Base-by-base conservation (phyloP, 805 yeast species). In the Barnettozyma salicaria region DNA sequence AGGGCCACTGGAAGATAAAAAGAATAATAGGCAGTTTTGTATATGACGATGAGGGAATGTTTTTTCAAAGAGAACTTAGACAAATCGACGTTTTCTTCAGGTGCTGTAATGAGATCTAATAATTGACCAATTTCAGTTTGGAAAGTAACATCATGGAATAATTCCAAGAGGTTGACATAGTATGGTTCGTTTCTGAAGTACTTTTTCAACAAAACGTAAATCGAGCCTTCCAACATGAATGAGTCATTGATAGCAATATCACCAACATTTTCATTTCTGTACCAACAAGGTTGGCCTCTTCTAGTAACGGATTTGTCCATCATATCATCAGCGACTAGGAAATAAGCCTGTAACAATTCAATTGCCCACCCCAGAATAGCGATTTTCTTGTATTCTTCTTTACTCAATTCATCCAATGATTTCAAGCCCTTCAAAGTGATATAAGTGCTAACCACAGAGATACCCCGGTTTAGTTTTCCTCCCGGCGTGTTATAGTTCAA, bases 211-310 rank as follows among this genome's bases (percentile, higher is more conserved):
- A 92, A 65, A 42, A 87, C 67, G 65, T 92, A 92, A 51, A 92
- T 88, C 31, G 95, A 87, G 40, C 90, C 94, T 65, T 92, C 98
- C 49, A 92, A 73, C 92, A 92, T 86, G 63, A 92, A 92, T 4
- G 98, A 78, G 59, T 92, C 99, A 58, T 92, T 92, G 63, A 92
- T 92, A 42, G 99, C 98, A 58, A 92, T 81, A 59, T 87, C 87
- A 27, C 85, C 86, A 42, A 92, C 96, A 27, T 76, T 77, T 48
- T 74, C 78, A 24, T 66, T 73, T 56, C 72, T 78, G 70, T 88
- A 92, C 98, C 98, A 92, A 65, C 98, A 92, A 48, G 96, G 92
- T 65, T 90, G 97, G 42, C 97, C 98, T 62, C 98, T 81, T 72
- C 98, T 84, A 28, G 98, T 92, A 61, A 86, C 82, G 23, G 96